These are phyloP conservation scores for Cercophora scortea DNA, from an alignment of 495 filamentous ascomycete genomes.

Conservation along the genomic window DNA sequence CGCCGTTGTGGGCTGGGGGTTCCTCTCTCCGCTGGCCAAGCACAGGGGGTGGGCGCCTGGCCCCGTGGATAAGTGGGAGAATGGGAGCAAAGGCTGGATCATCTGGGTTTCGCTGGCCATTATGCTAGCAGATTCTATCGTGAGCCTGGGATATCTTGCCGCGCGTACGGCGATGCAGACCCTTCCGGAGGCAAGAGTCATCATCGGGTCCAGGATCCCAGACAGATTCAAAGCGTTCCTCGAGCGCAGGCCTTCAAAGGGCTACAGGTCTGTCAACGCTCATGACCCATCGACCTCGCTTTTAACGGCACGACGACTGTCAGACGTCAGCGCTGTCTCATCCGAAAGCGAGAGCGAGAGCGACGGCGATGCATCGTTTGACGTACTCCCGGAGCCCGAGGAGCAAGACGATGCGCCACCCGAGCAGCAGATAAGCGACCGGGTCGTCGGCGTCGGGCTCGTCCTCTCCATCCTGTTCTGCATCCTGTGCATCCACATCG, in stretches of 20 bases:
- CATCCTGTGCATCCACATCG: slow-evolving; percentile 66
- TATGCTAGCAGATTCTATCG: slow-evolving; percentile 89
- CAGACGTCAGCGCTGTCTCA: not conserved
- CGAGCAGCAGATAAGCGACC: slow-evolving; percentile 70
- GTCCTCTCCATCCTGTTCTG: slow-evolving; percentile 71
- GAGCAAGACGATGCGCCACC: slow-evolving; percentile 63
- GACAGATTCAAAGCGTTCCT: not conserved
- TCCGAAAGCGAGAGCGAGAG: slow-evolving; percentile 1
- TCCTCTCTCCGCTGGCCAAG: slow-evolving; percentile 86
- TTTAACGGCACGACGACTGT: not conserved
- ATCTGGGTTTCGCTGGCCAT: slow-evolving; percentile 93
- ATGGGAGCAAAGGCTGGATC: slow-evolving; percentile 95
- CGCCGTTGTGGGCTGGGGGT: slow-evolving; percentile 81
- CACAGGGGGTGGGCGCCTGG: slow-evolving; percentile 83
- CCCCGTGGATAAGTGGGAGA: slow-evolving; percentile 76
- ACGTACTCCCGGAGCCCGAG: slow-evolving; percentile 1
- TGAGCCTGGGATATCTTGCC: slow-evolving; percentile 78
- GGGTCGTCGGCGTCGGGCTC: slow-evolving; percentile 65
- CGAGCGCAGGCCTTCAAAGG: not conserved
- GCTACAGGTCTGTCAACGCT: slow-evolving; percentile 5
- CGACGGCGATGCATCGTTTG: slow-evolving; percentile 42
- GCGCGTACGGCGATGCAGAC: slow-evolving; percentile 32
- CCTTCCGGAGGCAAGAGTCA: not conserved
- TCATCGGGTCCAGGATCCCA: not conserved
- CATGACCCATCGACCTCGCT: not conserved